phyloP scores from a whole-genome alignment of 2,329 filamentous ascomycete species.

The Exserohilum rostratum region DNA sequence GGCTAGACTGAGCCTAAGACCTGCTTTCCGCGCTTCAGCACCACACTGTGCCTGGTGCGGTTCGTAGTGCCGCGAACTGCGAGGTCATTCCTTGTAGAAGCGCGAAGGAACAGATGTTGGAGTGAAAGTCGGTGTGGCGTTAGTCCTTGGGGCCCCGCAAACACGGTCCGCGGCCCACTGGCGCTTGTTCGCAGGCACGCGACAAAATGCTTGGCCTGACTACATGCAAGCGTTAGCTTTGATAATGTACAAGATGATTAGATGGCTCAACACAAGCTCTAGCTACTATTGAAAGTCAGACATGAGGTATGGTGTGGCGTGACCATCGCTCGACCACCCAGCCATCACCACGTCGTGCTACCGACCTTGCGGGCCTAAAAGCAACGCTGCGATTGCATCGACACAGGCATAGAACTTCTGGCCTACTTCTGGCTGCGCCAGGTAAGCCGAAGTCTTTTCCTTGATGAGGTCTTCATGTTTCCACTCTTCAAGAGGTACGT shows the following conservation, averaged over 20 bases:
- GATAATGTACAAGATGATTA: background rate
- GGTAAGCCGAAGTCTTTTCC: constrained; percentile 37
- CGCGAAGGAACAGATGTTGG: background rate
- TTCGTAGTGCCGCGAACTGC: background rate
- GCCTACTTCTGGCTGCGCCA: constrained; percentile 30
- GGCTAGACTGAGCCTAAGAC: background rate
- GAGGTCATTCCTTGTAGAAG: background rate
- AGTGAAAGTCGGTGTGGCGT: background rate
- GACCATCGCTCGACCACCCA: background rate
- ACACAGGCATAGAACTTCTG: constrained; percentile 38
- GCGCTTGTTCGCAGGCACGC: background rate
- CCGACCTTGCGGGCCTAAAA: constrained; percentile 18
- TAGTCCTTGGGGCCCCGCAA: background rate
- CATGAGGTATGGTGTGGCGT: background rate
- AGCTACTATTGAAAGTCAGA: background rate
- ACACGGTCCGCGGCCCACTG: background rate
- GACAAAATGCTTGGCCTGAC: background rate
- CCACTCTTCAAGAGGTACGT: constrained; percentile 40
- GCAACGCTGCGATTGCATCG: constrained; percentile 34
- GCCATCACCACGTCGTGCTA: background rate
- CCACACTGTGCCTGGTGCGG: background rate
- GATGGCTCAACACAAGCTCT: background rate
- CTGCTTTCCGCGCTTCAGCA: background rate
- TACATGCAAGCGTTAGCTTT: background rate
- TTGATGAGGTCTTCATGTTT: constrained; percentile 32